Conservation (phyloP, 345 rosid species). For the Rhodomyrtus tomentosa region DNA sequence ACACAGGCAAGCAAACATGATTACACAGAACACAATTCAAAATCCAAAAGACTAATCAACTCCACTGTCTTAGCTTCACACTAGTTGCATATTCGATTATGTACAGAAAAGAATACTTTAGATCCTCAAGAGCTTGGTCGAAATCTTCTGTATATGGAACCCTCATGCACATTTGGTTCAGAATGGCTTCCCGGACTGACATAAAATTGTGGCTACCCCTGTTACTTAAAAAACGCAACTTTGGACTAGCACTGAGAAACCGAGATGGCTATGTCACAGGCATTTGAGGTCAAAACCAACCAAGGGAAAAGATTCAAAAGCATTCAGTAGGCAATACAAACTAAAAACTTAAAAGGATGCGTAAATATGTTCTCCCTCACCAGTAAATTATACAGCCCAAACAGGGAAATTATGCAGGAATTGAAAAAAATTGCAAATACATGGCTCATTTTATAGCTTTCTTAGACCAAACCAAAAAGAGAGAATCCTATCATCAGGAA, state of each 20-base stretch:
- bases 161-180: not conserved
- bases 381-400: not conserved
- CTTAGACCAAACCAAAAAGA: not conserved
- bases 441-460: not conserved
- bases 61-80: not conserved
- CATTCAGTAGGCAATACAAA: not conserved
- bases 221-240: not conserved
- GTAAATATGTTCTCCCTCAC: not conserved
- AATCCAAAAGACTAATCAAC: not conserved
- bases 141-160: not conserved
- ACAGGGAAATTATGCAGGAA: not conserved
- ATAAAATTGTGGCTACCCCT: not conserved
- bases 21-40: not conserved
- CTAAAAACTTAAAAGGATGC: not conserved
- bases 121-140: not conserved
- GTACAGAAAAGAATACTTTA: not conserved
- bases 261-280: not conserved
- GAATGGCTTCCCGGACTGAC: not conserved
- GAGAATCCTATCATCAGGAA: not conserved
- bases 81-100: not conserved
- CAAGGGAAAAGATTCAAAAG: not conserved
- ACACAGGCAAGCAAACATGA: not conserved
- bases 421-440: not conserved
- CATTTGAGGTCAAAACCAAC: not conserved
- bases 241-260: not conserved